Evolutionary conservation across 345 rosid genomes (phyloP).

Genomic region (Passiflora organensis): DNA sequence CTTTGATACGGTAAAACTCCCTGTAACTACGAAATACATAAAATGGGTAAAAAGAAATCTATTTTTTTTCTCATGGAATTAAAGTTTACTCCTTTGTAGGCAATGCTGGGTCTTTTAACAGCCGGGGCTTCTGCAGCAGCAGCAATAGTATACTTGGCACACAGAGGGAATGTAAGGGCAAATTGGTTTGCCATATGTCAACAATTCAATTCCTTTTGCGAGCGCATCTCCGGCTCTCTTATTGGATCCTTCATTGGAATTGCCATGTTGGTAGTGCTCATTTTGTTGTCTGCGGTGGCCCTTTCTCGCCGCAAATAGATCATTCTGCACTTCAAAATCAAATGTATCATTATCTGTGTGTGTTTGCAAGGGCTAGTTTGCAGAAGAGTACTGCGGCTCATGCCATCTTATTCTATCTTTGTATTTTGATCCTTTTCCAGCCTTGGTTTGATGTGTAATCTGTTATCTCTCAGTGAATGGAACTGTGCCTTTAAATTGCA

Average conservation of each 20-base stretch:
- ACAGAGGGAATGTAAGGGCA: constrained; percentile 54
- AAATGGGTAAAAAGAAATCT: too few species aligned
- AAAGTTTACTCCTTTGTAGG: constrained; percentile 28
- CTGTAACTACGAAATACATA: too few species aligned
- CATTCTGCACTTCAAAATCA: neutral
- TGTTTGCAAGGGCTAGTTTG: neutral
- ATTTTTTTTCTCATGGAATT: too few species aligned
- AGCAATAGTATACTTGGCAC: constrained; percentile 73
- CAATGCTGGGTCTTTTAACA: constrained; percentile 51
- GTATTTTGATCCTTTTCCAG: neutral
- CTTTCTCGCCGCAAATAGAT: constrained; percentile 44
- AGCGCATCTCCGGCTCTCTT: constrained; percentile 65
- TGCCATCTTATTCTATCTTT: neutral
- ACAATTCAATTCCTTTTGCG: constrained; percentile 74
- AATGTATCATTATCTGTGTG: constrained; percentile 7
- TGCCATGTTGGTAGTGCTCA: constrained; percentile 36
- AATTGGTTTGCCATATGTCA: constrained; percentile 77
- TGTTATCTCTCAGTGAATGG: too few species aligned
- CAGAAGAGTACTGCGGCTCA: neutral
- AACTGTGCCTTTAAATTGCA: too few species aligned
- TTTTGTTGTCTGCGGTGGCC: constrained; percentile 44
- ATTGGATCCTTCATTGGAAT: constrained; percentile 61
- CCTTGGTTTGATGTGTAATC: constrained; percentile 2
- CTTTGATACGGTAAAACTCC: constrained; percentile 42
- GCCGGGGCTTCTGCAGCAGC: constrained; percentile 78